A percentile compares a stretch with the other conserved stretches of the same genome.
Evolutionary conservation across 441 rosid genomes (phyloP).

Genomic region (Adansonia grandidieri): DNA sequence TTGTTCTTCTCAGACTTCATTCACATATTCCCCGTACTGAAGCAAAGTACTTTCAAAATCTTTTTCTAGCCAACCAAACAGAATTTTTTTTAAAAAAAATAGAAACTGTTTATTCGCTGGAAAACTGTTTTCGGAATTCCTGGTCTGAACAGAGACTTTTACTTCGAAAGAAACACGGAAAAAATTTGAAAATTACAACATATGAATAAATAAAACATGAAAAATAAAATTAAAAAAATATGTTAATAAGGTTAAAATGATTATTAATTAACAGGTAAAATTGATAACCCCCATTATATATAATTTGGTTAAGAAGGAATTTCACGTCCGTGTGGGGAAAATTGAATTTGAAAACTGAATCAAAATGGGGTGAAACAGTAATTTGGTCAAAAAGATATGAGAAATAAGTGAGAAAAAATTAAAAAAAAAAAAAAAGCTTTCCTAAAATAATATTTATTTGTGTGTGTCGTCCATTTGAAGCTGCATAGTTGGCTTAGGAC

Average conservation of each 20-base stretch:
- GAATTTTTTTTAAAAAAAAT: constrained; percentile 11
- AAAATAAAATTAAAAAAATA: neutral
- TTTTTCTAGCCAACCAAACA: constrained; percentile 19
- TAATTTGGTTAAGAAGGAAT: constrained; percentile 54
- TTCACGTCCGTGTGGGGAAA: constrained; percentile 72
- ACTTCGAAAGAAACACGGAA: constrained; percentile 17
- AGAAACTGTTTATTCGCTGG: constrained; percentile 34
- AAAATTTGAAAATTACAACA: constrained; percentile 10
- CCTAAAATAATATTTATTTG: neutral
- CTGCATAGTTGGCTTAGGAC: constrained; percentile 29
- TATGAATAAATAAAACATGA: constrained; percentile 13
- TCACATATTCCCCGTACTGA: neutral
- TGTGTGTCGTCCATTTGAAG: constrained; percentile 33
- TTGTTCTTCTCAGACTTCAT: constrained; percentile 4
- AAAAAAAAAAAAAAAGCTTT: neutral
- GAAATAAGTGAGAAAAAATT: neutral
- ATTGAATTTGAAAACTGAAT: constrained; percentile 35
- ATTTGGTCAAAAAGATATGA: constrained; percentile 6
- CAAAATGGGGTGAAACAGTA: constrained; percentile 34
- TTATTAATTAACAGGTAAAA: constrained; percentile 34
- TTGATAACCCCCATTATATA: constrained; percentile 55
- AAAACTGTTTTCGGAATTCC: constrained; percentile 33
- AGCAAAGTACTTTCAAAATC: constrained; percentile 28
- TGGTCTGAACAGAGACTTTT: constrained; percentile 33
- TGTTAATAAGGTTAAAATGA: constrained; percentile 17